Base-by-base conservation (phyloP, 768 basidiomycete genomes). In the Hypholoma sublateritium region DNA sequence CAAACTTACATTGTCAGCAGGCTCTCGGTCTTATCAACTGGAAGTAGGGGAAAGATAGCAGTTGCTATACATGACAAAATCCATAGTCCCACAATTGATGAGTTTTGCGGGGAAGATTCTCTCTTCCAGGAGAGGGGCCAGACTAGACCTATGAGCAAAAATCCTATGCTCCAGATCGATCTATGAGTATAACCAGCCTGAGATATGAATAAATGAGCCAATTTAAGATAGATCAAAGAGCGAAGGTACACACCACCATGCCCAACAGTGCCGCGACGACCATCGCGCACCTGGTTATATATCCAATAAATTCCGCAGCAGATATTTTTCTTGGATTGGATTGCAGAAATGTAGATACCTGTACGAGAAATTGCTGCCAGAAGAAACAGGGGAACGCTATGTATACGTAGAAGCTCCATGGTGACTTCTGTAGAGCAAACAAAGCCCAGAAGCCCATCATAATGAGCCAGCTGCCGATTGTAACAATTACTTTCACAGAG, bases 371-470 rank as follows among this genome's bases (percentile, higher is more conserved):
- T 52, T 80, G 82, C 32, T 77, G 76, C 89, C 89, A 91, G 68
- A 93, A 93, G 71, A 84, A 92, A 32, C 81, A 78, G 0, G 92
- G 90, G 59, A 93, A 93, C 4, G 79, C 67, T 35, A 86, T 78
- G 64, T 95, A 95, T 41, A 90, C 55, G 65, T 88, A 93, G 64
- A 91, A 89, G 3, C 84, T 84, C 80, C 78, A 82, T 0, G 91
- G 88, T 0, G 86, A 83, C 21, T 69, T 73, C 64, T 93, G 89
- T n/a, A 85, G 42, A 37, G 74, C 75, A 65, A 92, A 91, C 11
- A 80, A 63, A 0, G 50, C 55, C 74, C 80, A 84, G 52, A 80
- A 83, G 1, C 65, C 68, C 8, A 71, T 22, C 6, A 81, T 42
- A 3, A 63, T 48, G 47, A 62, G 17, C 35, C 59, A 58, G 62